These are phyloP conservation scores for Malassezia caprae DNA, from an alignment of 1,284 basidiomycete species.

Conservation along the genomic window DNA sequence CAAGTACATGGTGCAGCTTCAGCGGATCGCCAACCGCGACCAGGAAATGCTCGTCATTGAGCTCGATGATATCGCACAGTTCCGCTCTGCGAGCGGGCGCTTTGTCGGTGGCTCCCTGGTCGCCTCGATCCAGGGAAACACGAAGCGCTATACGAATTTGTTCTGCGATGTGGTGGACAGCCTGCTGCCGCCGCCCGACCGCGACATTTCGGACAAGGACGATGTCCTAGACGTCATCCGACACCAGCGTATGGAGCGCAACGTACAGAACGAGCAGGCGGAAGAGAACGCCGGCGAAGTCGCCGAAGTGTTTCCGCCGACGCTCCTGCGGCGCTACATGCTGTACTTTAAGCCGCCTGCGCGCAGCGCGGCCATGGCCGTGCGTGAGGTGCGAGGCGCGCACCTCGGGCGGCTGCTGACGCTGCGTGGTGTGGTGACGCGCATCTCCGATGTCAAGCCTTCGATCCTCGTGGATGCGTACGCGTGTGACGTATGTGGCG, in stretches of 20 bases:
- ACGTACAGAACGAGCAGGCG: constrained; percentile 56
- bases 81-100: constrained; percentile 5
- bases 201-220: constrained; percentile 64
- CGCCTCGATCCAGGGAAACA: constrained; percentile 62
- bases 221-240: constrained; percentile 47
- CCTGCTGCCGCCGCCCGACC: constrained; percentile 61
- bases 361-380: constrained; percentile 57
- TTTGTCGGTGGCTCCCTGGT: constrained; percentile 21
- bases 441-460: constrained; percentile 97
- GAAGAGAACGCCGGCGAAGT: constrained; percentile 42
- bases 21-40: constrained; percentile 84
- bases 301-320: constrained; percentile 56
- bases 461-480: constrained; percentile 94
- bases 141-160: constrained; percentile 77
- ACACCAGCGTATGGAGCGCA: constrained; percentile 79
- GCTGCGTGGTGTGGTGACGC: constrained; percentile 91
- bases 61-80: constrained; percentile 63
- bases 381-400: constrained; percentile 74
- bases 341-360: constrained; percentile 77
- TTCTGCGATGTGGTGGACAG: constrained; percentile 81
- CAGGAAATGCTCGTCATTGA: constrained; percentile 73
- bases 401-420: constrained; percentile 88
- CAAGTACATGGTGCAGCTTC: constrained; percentile 84
- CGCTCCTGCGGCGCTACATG: constrained; percentile 85
- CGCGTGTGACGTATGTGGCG: constrained; percentile 94